Base-by-base conservation (phyloP, 176 grass and related monocot genomes). In the Olyra latifolia region DNA sequence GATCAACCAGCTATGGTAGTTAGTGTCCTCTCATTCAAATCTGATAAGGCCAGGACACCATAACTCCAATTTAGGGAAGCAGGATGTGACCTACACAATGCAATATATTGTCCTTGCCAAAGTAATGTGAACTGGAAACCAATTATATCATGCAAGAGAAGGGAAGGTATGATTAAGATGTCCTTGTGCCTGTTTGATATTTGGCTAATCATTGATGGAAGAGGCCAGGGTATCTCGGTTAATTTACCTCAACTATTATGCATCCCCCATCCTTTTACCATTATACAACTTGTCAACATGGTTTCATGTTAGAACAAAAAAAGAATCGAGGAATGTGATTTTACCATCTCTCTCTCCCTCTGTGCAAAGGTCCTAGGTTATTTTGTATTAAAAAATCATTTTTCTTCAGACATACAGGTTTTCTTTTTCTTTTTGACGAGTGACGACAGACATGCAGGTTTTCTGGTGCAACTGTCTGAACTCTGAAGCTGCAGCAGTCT, bases 81-180 rank as follows among this genome's bases (percentile, higher is more conserved):
- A 60, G 45, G 69, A 69, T 71, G 65, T 70, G 60, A 86, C 59
- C 19, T 63, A 59, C 76, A 48, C 58, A 66, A 43, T n/a, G 49
- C 12, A 44, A 10, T 10, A 10, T 23, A 7, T 38, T 47, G 66
- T 45, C 41, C 23, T 47, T 22, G 41, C 16, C 52, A 47, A 63
- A 66, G 41, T 12, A 56, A 57, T n/a, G 58, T 11, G 35, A 56
- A 25, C 58, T 20, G 58, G 39, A 66, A 10, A 10, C 56, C 42
- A 29, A 49, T 49, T 42, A 20, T 49, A 1, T 67, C 61, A 41
- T 57, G 35, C 55, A 12, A 5, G 24, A 16, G 17, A 8, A 75
- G 12, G 35, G 17, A 8, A 75, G 12, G 35, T 19, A 75, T 75
- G 49, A 83, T 83, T 75, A 67, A 75, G 35, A 23, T 58, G 72